Conservation (phyloP, 441 rosid species). For the Corymbia calophylla region DNA sequence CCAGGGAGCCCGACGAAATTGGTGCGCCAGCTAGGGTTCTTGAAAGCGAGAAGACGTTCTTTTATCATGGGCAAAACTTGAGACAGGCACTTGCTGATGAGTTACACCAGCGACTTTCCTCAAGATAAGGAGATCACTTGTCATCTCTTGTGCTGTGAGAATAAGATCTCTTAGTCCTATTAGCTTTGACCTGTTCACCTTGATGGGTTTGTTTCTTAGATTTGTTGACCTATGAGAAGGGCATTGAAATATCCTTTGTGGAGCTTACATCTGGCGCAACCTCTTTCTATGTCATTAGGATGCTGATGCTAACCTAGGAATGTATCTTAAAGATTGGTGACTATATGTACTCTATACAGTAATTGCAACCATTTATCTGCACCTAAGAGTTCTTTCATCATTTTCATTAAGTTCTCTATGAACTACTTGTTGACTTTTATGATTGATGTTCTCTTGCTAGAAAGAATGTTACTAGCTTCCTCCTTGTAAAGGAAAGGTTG, state of each 20-base stretch:
- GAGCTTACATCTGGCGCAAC: neutral
- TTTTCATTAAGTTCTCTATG: neutral
- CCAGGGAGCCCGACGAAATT: conserved; percentile 81
- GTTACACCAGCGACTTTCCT: conserved; percentile 83
- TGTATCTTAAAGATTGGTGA: neutral
- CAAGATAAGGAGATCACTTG: conserved; percentile 31
- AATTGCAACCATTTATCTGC: neutral
- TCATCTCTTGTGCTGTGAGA: neutral
- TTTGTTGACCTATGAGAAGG: neutral
- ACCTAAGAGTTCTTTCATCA: neutral
- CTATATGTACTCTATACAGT: neutral
- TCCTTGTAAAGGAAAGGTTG: neutral
- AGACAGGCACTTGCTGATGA: conserved; percentile 96
- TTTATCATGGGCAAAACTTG: conserved; percentile 71
- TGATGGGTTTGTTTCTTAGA: neutral
- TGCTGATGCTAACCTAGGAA: neutral
- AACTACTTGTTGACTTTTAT: neutral
- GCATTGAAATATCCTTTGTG: neutral
- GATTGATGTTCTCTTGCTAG: neutral
- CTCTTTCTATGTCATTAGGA: neutral
- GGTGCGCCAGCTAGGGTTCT: conserved; percentile 63
- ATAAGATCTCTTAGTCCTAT: neutral
- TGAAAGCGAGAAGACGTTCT: conserved; percentile 78
- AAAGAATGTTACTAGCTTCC: neutral
- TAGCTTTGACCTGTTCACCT: conserved; percentile 7